Evolutionary conservation across 495 filamentous ascomycete species (phyloP).

Genomic region (Aspergillus sclerotioniger): DNA sequence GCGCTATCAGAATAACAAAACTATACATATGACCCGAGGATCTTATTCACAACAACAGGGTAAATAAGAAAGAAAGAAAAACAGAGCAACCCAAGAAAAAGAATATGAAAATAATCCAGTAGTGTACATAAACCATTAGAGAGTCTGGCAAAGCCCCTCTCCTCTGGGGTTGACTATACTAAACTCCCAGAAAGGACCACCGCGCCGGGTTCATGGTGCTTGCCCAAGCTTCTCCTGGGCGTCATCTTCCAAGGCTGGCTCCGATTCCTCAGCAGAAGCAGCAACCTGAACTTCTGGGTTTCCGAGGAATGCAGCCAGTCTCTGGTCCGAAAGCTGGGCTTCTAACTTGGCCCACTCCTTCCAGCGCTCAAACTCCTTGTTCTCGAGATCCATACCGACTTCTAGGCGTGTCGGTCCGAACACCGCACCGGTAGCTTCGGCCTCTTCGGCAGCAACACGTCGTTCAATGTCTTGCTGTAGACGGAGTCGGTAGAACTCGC

Average conservation of each 20-base stretch:
- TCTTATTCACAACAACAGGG: neutral
- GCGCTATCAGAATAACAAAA: too few relatives aligned
- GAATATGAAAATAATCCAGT: slow-evolving; percentile 20
- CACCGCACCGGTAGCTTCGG: slow-evolving; percentile 75
- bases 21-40: neutral
- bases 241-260: slow-evolving; percentile 5
- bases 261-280: slow-evolving; percentile 14
- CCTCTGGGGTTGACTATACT: neutral
- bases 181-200: slow-evolving; percentile 3
- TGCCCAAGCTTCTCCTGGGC: too few relatives aligned
- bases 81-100: slow-evolving; percentile 3
- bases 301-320: slow-evolving; percentile 29
- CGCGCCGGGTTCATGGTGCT: slow-evolving; percentile 5
- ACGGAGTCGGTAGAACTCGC: slow-evolving; percentile 85
- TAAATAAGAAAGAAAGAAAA: slow-evolving; percentile 2
- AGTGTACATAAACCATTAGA: slow-evolving; percentile 37
- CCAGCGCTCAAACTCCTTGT: slow-evolving; percentile 74
- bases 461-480: slow-evolving; percentile 79
- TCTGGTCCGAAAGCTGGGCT: slow-evolving; percentile 36
- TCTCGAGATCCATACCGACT: slow-evolving; percentile 79
- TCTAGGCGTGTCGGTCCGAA: slow-evolving; percentile 75
- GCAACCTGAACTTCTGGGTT: slow-evolving; percentile 29
- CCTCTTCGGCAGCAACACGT: slow-evolving; percentile 85
- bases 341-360: slow-evolving; percentile 70
- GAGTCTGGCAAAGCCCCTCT: slow-evolving; percentile 1